Conservation (phyloP, 164 flowering plant genomes). For the Buxus sempervirens region DNA sequence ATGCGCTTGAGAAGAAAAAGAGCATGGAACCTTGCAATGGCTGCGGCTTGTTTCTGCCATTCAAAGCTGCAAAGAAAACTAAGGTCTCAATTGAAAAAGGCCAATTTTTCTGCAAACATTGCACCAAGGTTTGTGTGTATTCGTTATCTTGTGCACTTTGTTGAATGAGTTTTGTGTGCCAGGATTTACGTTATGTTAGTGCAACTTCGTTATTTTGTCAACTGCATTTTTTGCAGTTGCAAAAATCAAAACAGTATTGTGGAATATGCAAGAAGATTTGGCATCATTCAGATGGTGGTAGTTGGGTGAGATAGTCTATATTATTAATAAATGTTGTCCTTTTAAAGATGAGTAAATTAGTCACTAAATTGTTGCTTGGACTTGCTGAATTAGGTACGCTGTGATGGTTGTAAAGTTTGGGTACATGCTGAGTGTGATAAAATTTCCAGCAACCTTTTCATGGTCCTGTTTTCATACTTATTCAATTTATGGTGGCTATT, state of each 20-base stretch:
- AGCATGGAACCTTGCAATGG: conserved; percentile 45
- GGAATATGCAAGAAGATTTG: conserved; percentile 94
- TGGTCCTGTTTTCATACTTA: conserved; percentile 42
- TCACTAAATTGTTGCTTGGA: background rate
- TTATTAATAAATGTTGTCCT: background rate
- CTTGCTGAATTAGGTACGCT: conserved; percentile 54
- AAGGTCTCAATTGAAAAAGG: conserved; percentile 30
- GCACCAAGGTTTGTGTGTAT: conserved; percentile 56
- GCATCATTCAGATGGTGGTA: conserved; percentile 90
- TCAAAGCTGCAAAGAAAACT: conserved; percentile 44
- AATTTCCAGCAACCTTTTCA: conserved; percentile 52
- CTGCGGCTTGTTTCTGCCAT: conserved; percentile 62
- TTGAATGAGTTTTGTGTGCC: background rate
- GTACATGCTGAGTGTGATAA: conserved; percentile 92
- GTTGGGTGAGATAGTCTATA: conserved; percentile 59
- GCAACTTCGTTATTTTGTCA: background rate
- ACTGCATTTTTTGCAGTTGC: conserved; percentile 45
- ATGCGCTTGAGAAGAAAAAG: conserved; percentile 28
- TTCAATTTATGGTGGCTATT: conserved; percentile 1
- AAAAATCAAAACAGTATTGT: conserved; percentile 81
- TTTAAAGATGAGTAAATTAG: too few relatives aligned
- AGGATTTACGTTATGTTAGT: background rate
- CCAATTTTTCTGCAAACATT: conserved; percentile 61
- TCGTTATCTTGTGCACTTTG: conserved; percentile 1
- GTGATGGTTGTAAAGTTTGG: conserved; percentile 98